phyloP scores from a whole-genome alignment of 2,329 filamentous ascomycete genomes.

The Hymenotorrendiella dingleyae region DNA sequence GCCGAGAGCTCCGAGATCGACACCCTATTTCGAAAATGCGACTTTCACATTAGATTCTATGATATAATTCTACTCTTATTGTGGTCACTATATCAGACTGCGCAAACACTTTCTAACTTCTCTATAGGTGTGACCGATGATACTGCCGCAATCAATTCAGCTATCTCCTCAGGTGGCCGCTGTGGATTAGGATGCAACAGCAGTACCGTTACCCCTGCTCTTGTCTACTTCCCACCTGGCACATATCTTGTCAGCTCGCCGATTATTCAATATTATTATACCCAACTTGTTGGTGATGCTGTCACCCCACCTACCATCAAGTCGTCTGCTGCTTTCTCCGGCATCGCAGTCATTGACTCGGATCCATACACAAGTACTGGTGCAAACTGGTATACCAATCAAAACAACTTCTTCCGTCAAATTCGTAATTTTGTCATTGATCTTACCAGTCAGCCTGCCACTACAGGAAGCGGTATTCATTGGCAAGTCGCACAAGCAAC shows the following conservation, averaged over 20 bases:
- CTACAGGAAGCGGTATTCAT: constrained; percentile 65
- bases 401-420: constrained; percentile 78
- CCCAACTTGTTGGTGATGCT: constrained; percentile 83
- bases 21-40: too few species aligned
- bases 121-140: constrained; percentile 63
- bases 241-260: constrained; percentile 78
- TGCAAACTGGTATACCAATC: constrained; percentile 72
- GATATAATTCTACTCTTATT: too few species aligned
- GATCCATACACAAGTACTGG: constrained; percentile 72
- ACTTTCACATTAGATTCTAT: too few species aligned
- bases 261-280: constrained; percentile 85
- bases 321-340: constrained; percentile 63
- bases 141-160: constrained; percentile 77
- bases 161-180: constrained; percentile 70
- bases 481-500: constrained; percentile 85
- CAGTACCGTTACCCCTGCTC: constrained; percentile 71
- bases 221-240: constrained; percentile 87
- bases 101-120: constrained; percentile 40
- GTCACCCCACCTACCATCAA: constrained; percentile 68
- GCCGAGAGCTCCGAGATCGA: too few species aligned
- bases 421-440: constrained; percentile 79
- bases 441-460: constrained; percentile 57
- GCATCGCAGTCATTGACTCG: constrained; percentile 84
- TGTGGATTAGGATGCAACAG: constrained; percentile 81
- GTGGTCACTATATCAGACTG: too few species aligned